These are phyloP conservation scores for Pythium biforme DNA, from an alignment of 352 stramenopile genomes.

Conservation along the genomic window DNA sequence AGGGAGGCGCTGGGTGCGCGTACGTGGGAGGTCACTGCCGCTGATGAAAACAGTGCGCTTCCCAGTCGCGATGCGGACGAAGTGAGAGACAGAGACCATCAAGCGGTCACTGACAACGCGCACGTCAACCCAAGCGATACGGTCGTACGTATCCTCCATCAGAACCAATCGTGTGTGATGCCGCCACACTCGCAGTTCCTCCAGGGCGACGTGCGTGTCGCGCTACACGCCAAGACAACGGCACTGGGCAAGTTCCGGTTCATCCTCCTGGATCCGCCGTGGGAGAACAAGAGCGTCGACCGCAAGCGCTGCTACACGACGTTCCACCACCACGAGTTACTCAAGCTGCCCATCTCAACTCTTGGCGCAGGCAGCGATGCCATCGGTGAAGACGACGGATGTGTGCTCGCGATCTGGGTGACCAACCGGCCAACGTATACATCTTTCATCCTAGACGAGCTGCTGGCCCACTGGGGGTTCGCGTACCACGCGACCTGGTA, in stretches of 20 bases:
- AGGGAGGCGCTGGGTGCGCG: background rate
- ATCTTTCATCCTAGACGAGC: slow-evolving; percentile 51
- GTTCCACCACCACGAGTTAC: slow-evolving; percentile 58
- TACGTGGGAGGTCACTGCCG: background rate
- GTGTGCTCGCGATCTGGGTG: slow-evolving; percentile 71
- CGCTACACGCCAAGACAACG: slow-evolving; percentile 28
- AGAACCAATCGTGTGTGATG: slow-evolving; percentile 25
- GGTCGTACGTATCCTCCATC: background rate
- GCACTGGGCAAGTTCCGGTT: slow-evolving; percentile 29
- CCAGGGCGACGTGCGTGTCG: slow-evolving; percentile 21
- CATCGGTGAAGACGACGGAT: slow-evolving; percentile 28
- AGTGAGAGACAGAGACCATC: background rate
- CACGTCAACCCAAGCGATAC: slow-evolving; percentile 15
- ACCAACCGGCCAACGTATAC: slow-evolving; percentile 65
- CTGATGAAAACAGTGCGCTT: background rate
- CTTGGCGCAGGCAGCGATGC: slow-evolving; percentile 17
- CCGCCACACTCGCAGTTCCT: slow-evolving; percentile 25
- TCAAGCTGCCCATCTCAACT: slow-evolving; percentile 37
- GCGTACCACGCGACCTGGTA: slow-evolving; percentile 60
- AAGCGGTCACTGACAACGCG: background rate
- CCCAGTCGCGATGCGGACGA: background rate
- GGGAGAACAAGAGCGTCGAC: slow-evolving; percentile 75
- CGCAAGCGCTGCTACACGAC: slow-evolving; percentile 54
- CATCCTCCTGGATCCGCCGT: slow-evolving; percentile 74
- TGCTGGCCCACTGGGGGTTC: slow-evolving; percentile 64